A percentile compares a stretch with the other conserved stretches of the same genome.
phyloP scores from a whole-genome alignment of 2,329 filamentous ascomycete genomes.

The Esteya vermicola region DNA sequence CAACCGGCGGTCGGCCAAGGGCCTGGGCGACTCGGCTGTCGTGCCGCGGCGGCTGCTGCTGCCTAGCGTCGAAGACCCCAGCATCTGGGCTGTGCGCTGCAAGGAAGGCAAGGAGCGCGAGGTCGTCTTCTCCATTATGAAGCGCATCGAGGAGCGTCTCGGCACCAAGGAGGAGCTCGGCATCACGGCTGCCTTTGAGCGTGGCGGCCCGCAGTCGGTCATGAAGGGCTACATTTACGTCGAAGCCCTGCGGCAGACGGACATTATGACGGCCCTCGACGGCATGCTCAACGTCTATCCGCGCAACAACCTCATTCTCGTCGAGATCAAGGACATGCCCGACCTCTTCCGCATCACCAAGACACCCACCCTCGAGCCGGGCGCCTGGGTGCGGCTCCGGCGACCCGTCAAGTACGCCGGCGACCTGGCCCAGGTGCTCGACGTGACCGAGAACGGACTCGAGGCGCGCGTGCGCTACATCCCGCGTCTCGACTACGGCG shows the following conservation, averaged over 20 bases:
- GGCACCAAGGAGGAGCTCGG: constrained; percentile 67
- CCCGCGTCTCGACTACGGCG: constrained; percentile 80
- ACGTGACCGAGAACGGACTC: constrained; percentile 84
- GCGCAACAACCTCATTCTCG: constrained; percentile 69
- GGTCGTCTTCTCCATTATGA: constrained; percentile 75
- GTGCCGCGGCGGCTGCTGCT: constrained; percentile 77
- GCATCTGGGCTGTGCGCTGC: constrained; percentile 87
- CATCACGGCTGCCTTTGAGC: constrained; percentile 86
- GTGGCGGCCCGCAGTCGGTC: constrained; percentile 57
- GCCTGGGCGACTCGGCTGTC: constrained; percentile 55
- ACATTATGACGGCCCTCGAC: constrained; percentile 71
- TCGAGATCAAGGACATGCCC: constrained; percentile 95
- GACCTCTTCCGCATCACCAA: constrained; percentile 86
- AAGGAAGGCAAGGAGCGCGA: constrained; percentile 94
- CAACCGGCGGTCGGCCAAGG: constrained; percentile 52
- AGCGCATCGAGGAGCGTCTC: constrained; percentile 68
- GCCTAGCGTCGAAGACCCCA: constrained; percentile 87
- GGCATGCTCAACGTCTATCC: constrained; percentile 84
- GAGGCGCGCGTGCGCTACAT: constrained; percentile 80
- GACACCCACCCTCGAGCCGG: constrained; percentile 69
- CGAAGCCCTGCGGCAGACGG: constrained; percentile 74
- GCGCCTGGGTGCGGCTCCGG: constrained; percentile 83
- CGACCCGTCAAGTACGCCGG: constrained; percentile 68
- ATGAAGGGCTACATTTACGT: constrained; percentile 96
- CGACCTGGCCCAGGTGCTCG: constrained; percentile 82